These are phyloP conservation scores for Nannizzia gypsea DNA, from an alignment of 2,329 filamentous ascomycete genomes.

Conservation along the genomic window DNA sequence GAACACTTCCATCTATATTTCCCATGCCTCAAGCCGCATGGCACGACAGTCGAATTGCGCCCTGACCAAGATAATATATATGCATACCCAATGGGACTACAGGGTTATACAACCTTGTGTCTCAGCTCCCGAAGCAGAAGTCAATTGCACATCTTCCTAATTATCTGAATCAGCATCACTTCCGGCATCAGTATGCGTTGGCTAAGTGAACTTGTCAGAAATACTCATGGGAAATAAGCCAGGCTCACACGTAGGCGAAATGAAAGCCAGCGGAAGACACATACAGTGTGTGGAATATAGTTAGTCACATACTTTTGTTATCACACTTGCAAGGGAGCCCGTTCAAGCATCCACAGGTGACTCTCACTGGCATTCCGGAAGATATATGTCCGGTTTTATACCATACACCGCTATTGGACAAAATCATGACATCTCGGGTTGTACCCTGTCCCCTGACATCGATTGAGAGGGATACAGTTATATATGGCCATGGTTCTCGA, in stretches of 20 bases:
- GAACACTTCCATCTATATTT: not conserved
- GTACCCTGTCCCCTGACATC: not conserved
- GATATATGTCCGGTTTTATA: not conserved
- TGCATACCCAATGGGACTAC: not conserved
- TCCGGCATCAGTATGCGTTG: not conserved
- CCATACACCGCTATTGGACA: not conserved
- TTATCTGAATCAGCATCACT: not conserved
- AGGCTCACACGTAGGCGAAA: not conserved
- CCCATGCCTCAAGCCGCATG: not conserved
- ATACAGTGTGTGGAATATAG: not conserved
- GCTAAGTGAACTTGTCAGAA: not conserved
- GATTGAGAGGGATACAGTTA: not conserved
- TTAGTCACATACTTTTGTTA: not conserved
- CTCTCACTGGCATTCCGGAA: not conserved
- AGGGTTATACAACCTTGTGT: not conserved
- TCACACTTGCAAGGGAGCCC: not conserved
- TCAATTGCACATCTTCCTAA: not conserved
- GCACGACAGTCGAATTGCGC: not conserved
- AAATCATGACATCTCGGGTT: not conserved
- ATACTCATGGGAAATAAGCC: not conserved
- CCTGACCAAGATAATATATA: slow-evolving; percentile 1
- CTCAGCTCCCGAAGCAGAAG: not conserved
- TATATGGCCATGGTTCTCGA: slow-evolving; percentile 1
- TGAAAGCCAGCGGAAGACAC: too few relatives aligned
- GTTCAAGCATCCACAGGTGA: not conserved